Base-by-base conservation (phyloP, 78 protist genomes). In the Paratrimastix pyriformis region DNA sequence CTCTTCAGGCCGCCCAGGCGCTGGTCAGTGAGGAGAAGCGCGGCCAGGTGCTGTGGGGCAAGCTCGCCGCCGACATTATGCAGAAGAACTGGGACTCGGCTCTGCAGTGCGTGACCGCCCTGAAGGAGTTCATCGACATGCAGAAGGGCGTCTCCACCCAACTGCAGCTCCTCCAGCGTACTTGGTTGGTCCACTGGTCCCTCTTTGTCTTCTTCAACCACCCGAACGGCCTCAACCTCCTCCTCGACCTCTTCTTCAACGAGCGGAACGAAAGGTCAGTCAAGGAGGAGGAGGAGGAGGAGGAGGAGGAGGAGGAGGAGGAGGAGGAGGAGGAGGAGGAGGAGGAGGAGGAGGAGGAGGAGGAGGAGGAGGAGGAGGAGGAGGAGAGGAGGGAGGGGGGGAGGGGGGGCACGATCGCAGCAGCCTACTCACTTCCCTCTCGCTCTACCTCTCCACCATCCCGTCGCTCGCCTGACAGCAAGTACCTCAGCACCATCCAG, bases 151-250 rank as follows among this genome's bases (percentile, higher is more conserved):
- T 38, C 40, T 30, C 86, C 48, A 81, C 90, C 71, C 70, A 79
- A 38, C 60, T 74, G 50, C 83, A 79, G 77, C 83, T 88, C 52
- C 77, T 84, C 35, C 92, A 88, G 77, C 86, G 95, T 71, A 78
- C 92, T 44, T 91, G 95, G 95, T 77, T 91, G 57, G 44, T 91
- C 42, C 91, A 88, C 76, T 85, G 92, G 88, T 33, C 84, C 11
- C 82, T 91, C 50, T 91, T 88, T 68, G 87, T 88, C 24, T 86
- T 75, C 83, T 90, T 90, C 85, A 80, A 86, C 60, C 77, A 72
- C 80, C 70, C 77, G 45, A 84, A 84, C 33, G 84, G 79, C 35
- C 77, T 84, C 50, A 85, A 86, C 64, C 71, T 44, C 44, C 55
- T 87, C 60, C 77, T 90, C 38, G 91, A 90, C 44, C 38, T 83